Conservation (phyloP, 2,329 filamentous ascomycete genomes). For the Fusarium phyllophilum region DNA sequence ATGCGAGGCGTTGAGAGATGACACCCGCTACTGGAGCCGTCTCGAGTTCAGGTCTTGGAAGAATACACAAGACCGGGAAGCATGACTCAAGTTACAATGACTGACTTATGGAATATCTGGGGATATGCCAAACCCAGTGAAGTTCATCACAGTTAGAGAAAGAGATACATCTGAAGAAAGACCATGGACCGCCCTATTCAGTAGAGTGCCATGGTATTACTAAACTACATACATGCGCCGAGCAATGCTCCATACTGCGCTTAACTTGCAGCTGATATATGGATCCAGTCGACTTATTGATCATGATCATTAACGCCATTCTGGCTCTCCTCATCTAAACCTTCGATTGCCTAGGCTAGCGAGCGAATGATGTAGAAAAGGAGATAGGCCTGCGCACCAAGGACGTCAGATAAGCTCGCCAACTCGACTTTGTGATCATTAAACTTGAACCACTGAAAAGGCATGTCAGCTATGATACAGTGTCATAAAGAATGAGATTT, state of each 20-base stretch:
- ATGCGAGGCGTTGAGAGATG: neutral
- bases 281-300: neutral
- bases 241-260: conserved; percentile 32
- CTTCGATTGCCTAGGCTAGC: conserved; percentile 52
- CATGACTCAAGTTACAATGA: neutral
- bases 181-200: conserved; percentile 1
- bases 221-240: conserved; percentile 32
- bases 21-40: neutral
- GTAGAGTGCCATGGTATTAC: conserved; percentile 9
- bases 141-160: neutral
- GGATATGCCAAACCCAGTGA: neutral
- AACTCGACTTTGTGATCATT: conserved; percentile 93
- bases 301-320: conserved; percentile 25
- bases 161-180: neutral
- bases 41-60: neutral
- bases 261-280: conserved; percentile 7
- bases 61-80: neutral
- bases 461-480: conserved; percentile 6
- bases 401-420: conserved; percentile 84
- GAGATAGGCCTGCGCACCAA: conserved; percentile 87
- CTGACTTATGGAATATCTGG: neutral
- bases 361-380: conserved; percentile 84
- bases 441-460: conserved; percentile 86
- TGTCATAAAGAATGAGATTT: conserved; percentile 1
- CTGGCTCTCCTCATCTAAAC: neutral